These are phyloP conservation scores for Lactarius sp. DNA, from an alignment of 768 basidiomycete genomes.

Conservation along the genomic window DNA sequence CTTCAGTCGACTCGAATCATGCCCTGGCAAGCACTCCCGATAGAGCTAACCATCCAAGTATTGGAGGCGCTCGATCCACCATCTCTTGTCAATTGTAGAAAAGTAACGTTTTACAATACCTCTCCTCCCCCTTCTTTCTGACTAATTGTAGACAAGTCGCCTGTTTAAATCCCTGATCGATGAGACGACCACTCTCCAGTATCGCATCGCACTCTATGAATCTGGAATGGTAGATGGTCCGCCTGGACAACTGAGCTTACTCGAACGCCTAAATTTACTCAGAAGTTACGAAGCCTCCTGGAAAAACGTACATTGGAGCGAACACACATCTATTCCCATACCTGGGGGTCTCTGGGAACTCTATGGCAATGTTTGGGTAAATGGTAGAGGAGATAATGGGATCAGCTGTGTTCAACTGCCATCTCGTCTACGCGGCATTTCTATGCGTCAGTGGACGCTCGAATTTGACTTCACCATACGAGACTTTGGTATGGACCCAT, in stretches of 20 bases:
- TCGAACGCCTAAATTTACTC: constrained; percentile 14
- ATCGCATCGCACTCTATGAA: constrained; percentile 13
- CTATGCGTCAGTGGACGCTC: constrained; percentile 21
- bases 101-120: background rate
- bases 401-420: constrained; percentile 19
- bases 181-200: constrained; percentile 11
- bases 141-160: constrained; percentile 11
- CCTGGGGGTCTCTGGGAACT: constrained; percentile 20
- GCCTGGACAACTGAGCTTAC: background rate
- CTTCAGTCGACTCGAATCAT: background rate
- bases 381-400: background rate
- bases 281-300: constrained; percentile 14
- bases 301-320: constrained; percentile 18
- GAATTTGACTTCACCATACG: constrained; percentile 7
- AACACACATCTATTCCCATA: background rate
- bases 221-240: constrained; percentile 21
- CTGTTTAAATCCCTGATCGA: constrained; percentile 17
- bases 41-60: constrained; percentile 14
- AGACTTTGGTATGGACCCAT: constrained; percentile 25
- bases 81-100: constrained; percentile 9
- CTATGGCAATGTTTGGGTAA: constrained; percentile 23
- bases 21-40: constrained; percentile 5
- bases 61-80: constrained; percentile 4
- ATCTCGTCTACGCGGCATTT: constrained; percentile 21
- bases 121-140: background rate